These are phyloP conservation scores for Trichoderma brevicompactum DNA, from an alignment of 2,329 filamentous ascomycete species.

Conservation along the genomic window DNA sequence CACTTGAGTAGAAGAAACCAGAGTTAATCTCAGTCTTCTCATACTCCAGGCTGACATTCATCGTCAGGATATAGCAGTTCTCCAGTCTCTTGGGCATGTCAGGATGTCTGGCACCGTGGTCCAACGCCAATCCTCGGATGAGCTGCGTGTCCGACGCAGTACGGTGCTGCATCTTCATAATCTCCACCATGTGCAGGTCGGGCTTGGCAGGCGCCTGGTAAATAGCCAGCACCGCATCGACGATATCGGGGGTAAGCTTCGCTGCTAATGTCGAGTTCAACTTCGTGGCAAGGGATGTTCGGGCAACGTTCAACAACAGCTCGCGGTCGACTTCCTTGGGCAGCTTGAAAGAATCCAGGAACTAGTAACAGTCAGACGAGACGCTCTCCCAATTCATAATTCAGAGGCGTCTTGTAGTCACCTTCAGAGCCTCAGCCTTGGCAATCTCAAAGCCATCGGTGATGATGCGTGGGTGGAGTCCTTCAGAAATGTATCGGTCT, in stretches of 20 bases:
- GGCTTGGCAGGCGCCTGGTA: constrained; percentile 89
- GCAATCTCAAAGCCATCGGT: constrained; percentile 98
- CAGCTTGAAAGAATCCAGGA: constrained; percentile 93
- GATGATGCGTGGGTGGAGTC: constrained; percentile 94
- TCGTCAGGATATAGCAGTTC: constrained; percentile 91
- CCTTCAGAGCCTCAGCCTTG: constrained; percentile 89
- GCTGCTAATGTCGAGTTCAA: constrained; percentile 86
- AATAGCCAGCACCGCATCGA: constrained; percentile 94
- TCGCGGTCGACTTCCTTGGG: constrained; percentile 87
- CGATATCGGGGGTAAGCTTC: constrained; percentile 91
- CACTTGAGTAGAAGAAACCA: constrained; percentile 96
- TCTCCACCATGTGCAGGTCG: constrained; percentile 98
- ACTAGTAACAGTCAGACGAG: constrained; percentile 56
- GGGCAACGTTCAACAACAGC: constrained; percentile 87
- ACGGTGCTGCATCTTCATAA: constrained; percentile 99
- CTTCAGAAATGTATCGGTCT: constrained; percentile 92
- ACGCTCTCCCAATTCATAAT: constrained; percentile 30
- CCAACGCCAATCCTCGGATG: constrained; percentile 88
- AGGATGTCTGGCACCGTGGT: constrained; percentile 94
- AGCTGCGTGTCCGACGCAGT: constrained; percentile 94
- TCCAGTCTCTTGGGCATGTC: constrained; percentile 98
- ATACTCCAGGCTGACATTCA: constrained; percentile 97
- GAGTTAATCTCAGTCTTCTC: constrained; percentile 99
- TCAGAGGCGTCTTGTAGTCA: constrained; percentile 40
- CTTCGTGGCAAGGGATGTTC: constrained; percentile 94